Evolutionary conservation across 441 rosid species (phyloP).

Genomic region (Pelargonium exstipulatum): DNA sequence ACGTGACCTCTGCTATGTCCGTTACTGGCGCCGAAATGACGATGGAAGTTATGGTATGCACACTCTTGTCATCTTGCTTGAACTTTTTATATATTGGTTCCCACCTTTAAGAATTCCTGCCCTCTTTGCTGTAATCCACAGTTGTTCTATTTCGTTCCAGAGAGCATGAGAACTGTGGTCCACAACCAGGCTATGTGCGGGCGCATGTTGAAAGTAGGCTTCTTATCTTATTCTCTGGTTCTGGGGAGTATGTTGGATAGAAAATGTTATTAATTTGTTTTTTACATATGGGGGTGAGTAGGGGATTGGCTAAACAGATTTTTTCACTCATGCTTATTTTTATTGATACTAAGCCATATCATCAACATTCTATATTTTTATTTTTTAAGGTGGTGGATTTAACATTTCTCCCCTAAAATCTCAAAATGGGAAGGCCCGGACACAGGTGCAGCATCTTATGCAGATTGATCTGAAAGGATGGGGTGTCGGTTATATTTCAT

Average conservation of each 20-base stretch:
- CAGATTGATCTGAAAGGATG: constrained; percentile 98
- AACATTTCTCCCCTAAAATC: constrained; percentile 85
- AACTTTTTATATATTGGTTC: constrained; percentile 18
- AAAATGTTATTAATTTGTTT: neutral
- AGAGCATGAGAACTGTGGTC: constrained; percentile 93
- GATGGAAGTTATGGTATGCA: constrained; percentile 90
- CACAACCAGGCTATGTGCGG: constrained; percentile 92
- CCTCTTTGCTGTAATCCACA: constrained; percentile 36
- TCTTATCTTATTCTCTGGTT: constrained; percentile 16
- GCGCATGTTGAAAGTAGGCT: constrained; percentile 95
- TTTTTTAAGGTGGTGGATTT: constrained; percentile 83
- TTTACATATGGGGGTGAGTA: neutral
- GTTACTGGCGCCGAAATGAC: constrained; percentile 97
- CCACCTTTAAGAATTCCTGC: constrained; percentile 16
- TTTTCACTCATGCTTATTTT: constrained; percentile 2
- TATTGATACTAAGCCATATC: constrained; percentile 10
- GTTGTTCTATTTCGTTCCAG: constrained; percentile 97
- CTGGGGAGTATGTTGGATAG: constrained; percentile 1
- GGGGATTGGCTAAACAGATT: neutral
- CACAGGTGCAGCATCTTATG: constrained; percentile 95
- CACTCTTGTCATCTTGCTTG: constrained; percentile 16
- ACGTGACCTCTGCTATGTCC: constrained; percentile 97
- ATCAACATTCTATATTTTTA: constrained; percentile 16
- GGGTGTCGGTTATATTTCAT: constrained; percentile 85
- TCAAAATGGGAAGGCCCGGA: constrained; percentile 77